Evolutionary conservation across 1,284 basidiomycete genomes (phyloP).

Genomic region (Tremellales sp.): DNA sequence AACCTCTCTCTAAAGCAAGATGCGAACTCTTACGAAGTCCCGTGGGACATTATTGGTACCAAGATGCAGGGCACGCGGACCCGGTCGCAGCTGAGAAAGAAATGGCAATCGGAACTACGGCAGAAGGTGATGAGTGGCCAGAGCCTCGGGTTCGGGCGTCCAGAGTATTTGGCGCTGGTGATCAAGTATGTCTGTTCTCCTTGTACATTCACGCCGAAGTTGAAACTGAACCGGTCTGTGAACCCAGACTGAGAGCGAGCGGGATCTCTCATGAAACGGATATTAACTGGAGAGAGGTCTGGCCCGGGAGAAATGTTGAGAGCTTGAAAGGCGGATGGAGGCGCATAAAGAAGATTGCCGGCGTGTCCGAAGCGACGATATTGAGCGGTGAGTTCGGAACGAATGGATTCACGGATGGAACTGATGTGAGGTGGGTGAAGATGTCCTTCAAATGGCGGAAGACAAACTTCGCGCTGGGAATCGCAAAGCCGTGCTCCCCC

Average conservation of each 20-base stretch:
- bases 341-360: too few relatives aligned
- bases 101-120: constrained; percentile 17
- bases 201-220: background rate
- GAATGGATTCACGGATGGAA: too few relatives aligned
- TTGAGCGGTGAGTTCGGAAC: too few relatives aligned
- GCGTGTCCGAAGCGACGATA: too few relatives aligned
- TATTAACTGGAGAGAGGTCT: background rate
- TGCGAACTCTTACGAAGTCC: constrained; percentile 18
- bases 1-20: constrained; percentile 20
- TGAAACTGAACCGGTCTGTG: background rate
- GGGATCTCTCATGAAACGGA: background rate
- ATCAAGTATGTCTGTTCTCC: too few relatives aligned
- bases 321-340: too few relatives aligned
- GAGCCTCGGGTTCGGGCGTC: background rate
- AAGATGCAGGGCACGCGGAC: constrained; percentile 25
- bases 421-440: too few relatives aligned
- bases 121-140: background rate
- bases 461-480: too few relatives aligned
- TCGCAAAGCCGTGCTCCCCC: too few relatives aligned
- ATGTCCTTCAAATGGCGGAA: too few relatives aligned
- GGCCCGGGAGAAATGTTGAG: too few relatives aligned
- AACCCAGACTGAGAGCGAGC: background rate
- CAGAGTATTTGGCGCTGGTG: too few relatives aligned
- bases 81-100: constrained; percentile 28
- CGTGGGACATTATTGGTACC: constrained; percentile 29